Percentiles rank a stretch among this genome's conserved stretches.
phyloP scores from a whole-genome alignment of 352 stramenopile genomes.

The Globisporangium alternatum region DNA sequence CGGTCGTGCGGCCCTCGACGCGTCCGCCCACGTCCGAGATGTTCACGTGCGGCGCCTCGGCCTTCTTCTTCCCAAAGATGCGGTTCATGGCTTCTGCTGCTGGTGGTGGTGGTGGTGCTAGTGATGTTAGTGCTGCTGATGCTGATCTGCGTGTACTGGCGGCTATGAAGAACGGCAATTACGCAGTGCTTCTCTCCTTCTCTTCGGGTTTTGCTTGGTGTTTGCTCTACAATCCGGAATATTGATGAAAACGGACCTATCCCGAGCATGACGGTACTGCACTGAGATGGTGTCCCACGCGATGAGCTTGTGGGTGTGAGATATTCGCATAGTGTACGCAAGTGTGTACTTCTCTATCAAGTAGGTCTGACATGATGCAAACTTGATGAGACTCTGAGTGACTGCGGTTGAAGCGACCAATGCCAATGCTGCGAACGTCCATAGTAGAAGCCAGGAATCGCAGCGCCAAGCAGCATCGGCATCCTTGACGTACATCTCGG shows the following conservation, averaged over 20 bases:
- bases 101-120: background rate
- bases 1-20: slow-evolving; percentile 69
- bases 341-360: too few relatives aligned
- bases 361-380: too few relatives aligned
- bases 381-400: too few relatives aligned
- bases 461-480: too few relatives aligned
- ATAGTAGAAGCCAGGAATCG: too few relatives aligned
- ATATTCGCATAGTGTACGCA: too few relatives aligned
- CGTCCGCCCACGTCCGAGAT: slow-evolving; percentile 73
- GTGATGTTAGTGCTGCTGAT: background rate
- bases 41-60: slow-evolving; percentile 66
- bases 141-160: background rate
- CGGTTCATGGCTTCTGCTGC: slow-evolving; percentile 36
- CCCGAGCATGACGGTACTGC: background rate
- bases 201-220: background rate
- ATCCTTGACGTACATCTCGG: too few relatives aligned
- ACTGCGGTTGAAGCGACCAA: too few relatives aligned
- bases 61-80: slow-evolving; percentile 87
- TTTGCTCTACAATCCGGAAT: background rate
- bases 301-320: too few relatives aligned
- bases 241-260: background rate
- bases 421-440: too few relatives aligned
- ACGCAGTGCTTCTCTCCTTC: background rate
- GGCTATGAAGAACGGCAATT: background rate
- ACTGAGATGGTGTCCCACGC: background rate